Percentiles rank a stretch among this genome's conserved stretches.
Evolutionary conservation across 176 grass and related monocot species (phyloP).

Genomic region (Eleusine indica): DNA sequence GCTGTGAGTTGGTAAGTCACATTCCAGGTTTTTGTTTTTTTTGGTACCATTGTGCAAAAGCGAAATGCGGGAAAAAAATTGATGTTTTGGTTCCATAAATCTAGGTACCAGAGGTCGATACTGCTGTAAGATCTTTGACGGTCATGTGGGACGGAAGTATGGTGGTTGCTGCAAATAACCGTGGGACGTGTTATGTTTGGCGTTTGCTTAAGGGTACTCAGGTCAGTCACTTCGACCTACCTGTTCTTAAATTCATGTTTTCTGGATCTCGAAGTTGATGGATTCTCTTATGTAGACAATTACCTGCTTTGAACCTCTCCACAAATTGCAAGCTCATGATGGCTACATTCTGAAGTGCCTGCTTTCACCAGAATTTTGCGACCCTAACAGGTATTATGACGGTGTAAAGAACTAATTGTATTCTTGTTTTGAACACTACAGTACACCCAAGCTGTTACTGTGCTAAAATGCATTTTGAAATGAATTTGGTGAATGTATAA

Average conservation of each 20-base stretch:
- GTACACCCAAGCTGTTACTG: background rate
- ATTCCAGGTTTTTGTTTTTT: background rate
- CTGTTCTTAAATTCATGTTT: background rate
- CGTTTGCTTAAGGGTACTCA: constrained; percentile 34
- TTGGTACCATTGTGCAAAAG: background rate
- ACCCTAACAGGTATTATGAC: constrained; percentile 63
- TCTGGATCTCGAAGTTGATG: background rate
- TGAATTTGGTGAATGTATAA: too few relatives aligned
- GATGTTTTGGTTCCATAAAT: constrained; percentile 1
- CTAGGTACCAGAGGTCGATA: constrained; percentile 90
- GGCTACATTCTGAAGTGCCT: constrained; percentile 76
- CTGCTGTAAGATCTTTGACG: constrained; percentile 81
- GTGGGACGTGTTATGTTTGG: constrained; percentile 92
- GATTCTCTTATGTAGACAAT: constrained; percentile 1
- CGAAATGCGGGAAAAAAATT: too few relatives aligned
- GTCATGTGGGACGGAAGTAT: constrained; percentile 99
- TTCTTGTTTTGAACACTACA: background rate
- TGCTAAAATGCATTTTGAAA: too few relatives aligned
- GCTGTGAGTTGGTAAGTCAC: constrained; percentile 85
- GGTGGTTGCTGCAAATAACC: constrained; percentile 96
- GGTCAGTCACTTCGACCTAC: background rate
- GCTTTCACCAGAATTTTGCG: constrained; percentile 86
- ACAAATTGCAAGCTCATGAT: constrained; percentile 79
- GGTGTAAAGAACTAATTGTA: background rate
- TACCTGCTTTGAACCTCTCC: constrained; percentile 31